A percentile compares a stretch with the other conserved stretches of the same genome.
Evolutionary conservation across 192 early-diverging fungal genomes (phyloP).

Genomic region (Cladochytrium replicatum): DNA sequence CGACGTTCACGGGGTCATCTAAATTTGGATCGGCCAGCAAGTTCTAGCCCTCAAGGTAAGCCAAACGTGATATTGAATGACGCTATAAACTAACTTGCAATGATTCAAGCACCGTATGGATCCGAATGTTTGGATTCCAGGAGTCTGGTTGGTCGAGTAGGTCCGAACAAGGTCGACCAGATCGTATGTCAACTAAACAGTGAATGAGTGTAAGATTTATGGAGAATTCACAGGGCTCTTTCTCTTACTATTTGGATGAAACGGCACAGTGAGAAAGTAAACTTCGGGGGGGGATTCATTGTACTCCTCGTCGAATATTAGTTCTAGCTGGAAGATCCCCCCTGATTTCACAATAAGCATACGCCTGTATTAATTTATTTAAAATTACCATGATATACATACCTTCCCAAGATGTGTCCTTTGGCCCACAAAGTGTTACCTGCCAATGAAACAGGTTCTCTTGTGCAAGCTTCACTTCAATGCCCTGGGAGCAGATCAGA

Average conservation of each 20-base stretch:
- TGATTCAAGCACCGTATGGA: constrained; percentile 17
- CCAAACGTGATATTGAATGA: neutral
- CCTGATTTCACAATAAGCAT: constrained; percentile 9
- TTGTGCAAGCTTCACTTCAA: constrained; percentile 11
- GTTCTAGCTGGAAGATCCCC: constrained; percentile 27
- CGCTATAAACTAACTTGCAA: constrained; percentile 24
- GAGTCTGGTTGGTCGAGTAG: constrained; percentile 22
- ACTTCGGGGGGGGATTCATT: constrained; percentile 38
- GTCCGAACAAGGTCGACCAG: constrained; percentile 27
- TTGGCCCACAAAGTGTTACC: constrained; percentile 26
- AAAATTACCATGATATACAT: neutral
- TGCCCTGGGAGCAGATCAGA: constrained; percentile 19
- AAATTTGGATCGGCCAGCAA: constrained; percentile 34
- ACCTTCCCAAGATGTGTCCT: constrained; percentile 40
- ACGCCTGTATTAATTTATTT: neutral
- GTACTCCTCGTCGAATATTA: constrained; percentile 33
- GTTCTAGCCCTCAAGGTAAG: constrained; percentile 4
- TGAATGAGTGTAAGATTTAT: neutral
- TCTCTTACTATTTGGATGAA: constrained; percentile 42
- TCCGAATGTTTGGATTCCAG: constrained; percentile 29
- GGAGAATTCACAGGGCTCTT: constrained; percentile 1
- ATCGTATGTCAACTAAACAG: constrained; percentile 27
- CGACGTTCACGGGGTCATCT: constrained; percentile 28
- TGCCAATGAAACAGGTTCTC: constrained; percentile 37
- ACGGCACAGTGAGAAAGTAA: constrained; percentile 41